These are phyloP conservation scores for Cardamine occulta DNA, from an alignment of 345 rosid species.

Conservation along the genomic window DNA sequence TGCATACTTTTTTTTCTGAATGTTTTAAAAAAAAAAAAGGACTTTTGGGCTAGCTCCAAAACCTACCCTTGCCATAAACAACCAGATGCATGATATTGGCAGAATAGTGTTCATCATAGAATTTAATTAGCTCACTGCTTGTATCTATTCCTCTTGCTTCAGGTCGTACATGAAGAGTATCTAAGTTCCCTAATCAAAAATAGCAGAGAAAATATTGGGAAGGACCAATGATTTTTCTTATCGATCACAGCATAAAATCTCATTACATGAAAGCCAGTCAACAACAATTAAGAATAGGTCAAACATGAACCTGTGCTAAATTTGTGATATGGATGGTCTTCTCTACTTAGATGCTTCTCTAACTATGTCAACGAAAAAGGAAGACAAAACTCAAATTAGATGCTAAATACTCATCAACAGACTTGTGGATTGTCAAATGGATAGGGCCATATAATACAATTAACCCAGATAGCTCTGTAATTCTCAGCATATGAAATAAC, in stretches of 20 bases:
- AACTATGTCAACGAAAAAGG: slow-evolving; percentile 53
- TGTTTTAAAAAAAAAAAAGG: neutral
- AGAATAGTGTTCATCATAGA: slow-evolving; percentile 82
- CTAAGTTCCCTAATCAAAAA: slow-evolving; percentile 66
- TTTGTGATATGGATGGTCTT: slow-evolving; percentile 83
- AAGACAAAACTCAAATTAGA: neutral
- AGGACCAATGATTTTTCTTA: slow-evolving; percentile 7
- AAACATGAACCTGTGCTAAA: slow-evolving; percentile 71
- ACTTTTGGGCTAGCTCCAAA: slow-evolving; percentile 14
- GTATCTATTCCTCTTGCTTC: slow-evolving; percentile 73
- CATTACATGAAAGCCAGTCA: neutral
- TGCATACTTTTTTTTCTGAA: slow-evolving; percentile 11
- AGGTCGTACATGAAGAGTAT: slow-evolving; percentile 77
- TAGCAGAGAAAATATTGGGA: neutral
- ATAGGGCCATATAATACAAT: neutral
- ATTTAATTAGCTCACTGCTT: slow-evolving; percentile 71
- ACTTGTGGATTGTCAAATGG: slow-evolving; percentile 11
- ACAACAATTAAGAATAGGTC: slow-evolving; percentile 6
- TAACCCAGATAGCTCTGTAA: neutral
- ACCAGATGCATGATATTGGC: slow-evolving; percentile 90
- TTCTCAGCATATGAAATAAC: too few species aligned
- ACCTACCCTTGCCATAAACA: slow-evolving; percentile 80
- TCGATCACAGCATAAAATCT: slow-evolving; percentile 10
- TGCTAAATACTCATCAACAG: neutral
- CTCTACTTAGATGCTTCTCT: slow-evolving; percentile 68